A percentile compares a stretch with the other conserved stretches of the same genome.
Evolutionary conservation across 108 stramenopile genomes (phyloP).

Genomic region (Poteriospumella lacustris): DNA sequence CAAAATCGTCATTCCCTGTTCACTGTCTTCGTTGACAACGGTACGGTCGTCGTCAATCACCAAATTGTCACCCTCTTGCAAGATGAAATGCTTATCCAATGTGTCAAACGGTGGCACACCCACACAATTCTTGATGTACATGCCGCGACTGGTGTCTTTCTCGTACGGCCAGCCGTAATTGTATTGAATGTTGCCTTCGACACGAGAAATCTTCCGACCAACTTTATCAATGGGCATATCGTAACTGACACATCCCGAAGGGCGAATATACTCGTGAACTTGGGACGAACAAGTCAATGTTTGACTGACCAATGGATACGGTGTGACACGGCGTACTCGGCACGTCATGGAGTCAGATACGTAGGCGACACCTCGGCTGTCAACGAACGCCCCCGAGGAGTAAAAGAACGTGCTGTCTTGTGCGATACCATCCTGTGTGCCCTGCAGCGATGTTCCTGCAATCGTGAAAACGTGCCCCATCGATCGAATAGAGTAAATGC

Average conservation of each 20-base stretch:
- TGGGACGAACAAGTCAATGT: slow-evolving; percentile 53
- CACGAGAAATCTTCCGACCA: slow-evolving; percentile 53
- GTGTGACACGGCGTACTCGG: slow-evolving; percentile 57
- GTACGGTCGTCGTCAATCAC: slow-evolving; percentile 58
- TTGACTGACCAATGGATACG: slow-evolving; percentile 43
- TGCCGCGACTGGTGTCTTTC: slow-evolving; percentile 55
- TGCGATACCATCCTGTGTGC: slow-evolving; percentile 62
- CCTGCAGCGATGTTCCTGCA: slow-evolving; percentile 56
- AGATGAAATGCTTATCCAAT: slow-evolving; percentile 49
- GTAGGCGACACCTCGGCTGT: slow-evolving; percentile 58
- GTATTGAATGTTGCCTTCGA: slow-evolving; percentile 66
- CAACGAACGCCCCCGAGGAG: slow-evolving; percentile 60
- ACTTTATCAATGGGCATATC: slow-evolving; percentile 63
- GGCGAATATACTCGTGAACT: slow-evolving; percentile 57
- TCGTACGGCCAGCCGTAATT: slow-evolving; percentile 48
- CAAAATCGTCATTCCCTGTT: slow-evolving; percentile 62
- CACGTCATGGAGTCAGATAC: slow-evolving; percentile 60
- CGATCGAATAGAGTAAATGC: slow-evolving; percentile 12
- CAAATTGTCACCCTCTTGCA: slow-evolving; percentile 43
- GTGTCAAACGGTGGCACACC: slow-evolving; percentile 61
- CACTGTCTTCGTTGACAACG: slow-evolving; percentile 62
- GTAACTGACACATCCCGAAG: slow-evolving; percentile 71
- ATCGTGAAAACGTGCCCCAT: slow-evolving; percentile 59
- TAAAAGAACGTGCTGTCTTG: slow-evolving; percentile 58
- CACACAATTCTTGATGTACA: slow-evolving; percentile 61